Base-by-base conservation (phyloP, 257 asterid genomes). In the Osmanthus fragrans region DNA sequence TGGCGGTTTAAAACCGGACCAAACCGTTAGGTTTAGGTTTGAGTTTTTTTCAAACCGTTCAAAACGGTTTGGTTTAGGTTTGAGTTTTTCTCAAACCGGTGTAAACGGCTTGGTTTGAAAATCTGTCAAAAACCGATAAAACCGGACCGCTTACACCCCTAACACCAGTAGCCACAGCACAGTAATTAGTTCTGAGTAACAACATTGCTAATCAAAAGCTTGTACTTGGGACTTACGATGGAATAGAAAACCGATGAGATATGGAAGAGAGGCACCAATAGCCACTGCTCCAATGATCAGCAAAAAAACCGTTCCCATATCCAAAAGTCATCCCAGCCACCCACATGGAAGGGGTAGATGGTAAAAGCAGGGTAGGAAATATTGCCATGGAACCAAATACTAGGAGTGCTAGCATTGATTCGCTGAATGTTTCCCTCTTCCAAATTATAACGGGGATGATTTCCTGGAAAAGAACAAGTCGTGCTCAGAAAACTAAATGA, bases 241-340 rank as follows among this genome's bases (percentile, higher is more conserved):
- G 90, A 96, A 92, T 76, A 90, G 86, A 77, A 92, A 92, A 80
- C 98, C 93, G 37, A 89, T 81, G 89, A 92, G 87, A 87, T 84
- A 93, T 4, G 99, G 99, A 83, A 96, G 83, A 76, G 98, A 89
- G 49, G 84, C 90, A 18, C 99, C 99, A 70, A 93, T 73, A 73
- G 87, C 64, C 70, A 88, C 88, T 29, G 90, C 92, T 73, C 86
- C 94, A 18, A 90, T 77, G 76, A 85, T 88, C 21, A 93, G 81
- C 77, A 93, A 87, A 85, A 85, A 90, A 93, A 19, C 98, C 97
- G 64, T 82, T 90, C 70, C 92, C 89, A 29, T 93, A 91, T 56
- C 98, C 97, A 75, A 93, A 93, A 49, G 92, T 90, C 94, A 93
- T 90, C 80, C 97, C 97, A 63, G 96, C 96, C 79, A 93, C 85